Evolutionary conservation across 2,329 filamentous ascomycete genomes (phyloP).

Genomic region (Huntiella omanensis): DNA sequence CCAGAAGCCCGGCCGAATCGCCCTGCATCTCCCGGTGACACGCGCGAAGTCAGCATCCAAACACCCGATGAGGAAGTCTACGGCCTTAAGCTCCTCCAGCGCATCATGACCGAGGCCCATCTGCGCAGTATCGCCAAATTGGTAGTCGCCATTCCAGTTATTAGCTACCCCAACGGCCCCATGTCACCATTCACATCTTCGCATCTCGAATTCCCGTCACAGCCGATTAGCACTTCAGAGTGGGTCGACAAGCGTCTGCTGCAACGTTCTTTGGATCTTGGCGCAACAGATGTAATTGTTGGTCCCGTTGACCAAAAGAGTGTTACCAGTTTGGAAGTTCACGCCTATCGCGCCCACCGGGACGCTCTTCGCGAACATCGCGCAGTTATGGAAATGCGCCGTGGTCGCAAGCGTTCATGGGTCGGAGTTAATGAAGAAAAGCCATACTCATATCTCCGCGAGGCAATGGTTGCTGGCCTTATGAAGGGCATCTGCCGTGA

Average conservation of each 20-base stretch:
- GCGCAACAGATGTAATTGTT: slow-evolving; percentile 69
- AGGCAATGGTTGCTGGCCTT: slow-evolving; percentile 81
- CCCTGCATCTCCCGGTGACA: slow-evolving; percentile 16
- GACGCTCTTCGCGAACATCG: slow-evolving; percentile 56
- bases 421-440: slow-evolving; percentile 71
- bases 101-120: slow-evolving; percentile 38
- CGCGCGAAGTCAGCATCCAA: slow-evolving; percentile 19
- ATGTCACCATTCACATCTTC: slow-evolving; percentile 16
- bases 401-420: slow-evolving; percentile 74
- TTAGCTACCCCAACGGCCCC: slow-evolving; percentile 22
- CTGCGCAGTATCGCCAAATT: slow-evolving; percentile 36
- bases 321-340: slow-evolving; percentile 58
- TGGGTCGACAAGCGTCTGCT: slow-evolving; percentile 28
- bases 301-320: slow-evolving; percentile 59
- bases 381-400: slow-evolving; percentile 50
- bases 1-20: slow-evolving; percentile 24
- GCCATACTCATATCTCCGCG: slow-evolving; percentile 73
- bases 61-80: slow-evolving; percentile 31
- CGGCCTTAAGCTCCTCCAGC: slow-evolving; percentile 34
- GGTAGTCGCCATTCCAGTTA: slow-evolving; percentile 35
- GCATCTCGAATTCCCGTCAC: slow-evolving; percentile 13
- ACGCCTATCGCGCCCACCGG: slow-evolving; percentile 67
- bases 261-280: slow-evolving; percentile 62
- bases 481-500: slow-evolving; percentile 77
- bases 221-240: slow-evolving; percentile 17